These are phyloP conservation scores for Alternaria arbusti DNA, from an alignment of 2,329 filamentous ascomycete species.

Conservation along the genomic window DNA sequence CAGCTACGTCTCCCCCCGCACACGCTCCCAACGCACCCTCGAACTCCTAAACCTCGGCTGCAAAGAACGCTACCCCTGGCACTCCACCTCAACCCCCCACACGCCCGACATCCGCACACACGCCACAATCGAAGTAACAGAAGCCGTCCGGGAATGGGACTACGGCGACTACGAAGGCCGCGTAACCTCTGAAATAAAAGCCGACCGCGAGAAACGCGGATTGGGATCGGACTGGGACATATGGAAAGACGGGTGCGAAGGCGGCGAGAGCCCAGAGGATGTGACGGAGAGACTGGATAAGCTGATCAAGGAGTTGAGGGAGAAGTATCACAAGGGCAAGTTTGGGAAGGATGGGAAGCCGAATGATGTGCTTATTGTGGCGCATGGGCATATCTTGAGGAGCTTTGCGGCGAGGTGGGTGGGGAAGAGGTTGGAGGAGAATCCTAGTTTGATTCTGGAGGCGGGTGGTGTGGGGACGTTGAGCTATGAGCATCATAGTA, in stretches of 20 bases:
- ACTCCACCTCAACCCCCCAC: slow-evolving; percentile 21
- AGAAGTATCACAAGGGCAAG: slow-evolving; percentile 48
- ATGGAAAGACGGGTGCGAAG: slow-evolving; percentile 83
- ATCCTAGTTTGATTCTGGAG: slow-evolving; percentile 82
- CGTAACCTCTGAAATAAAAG: slow-evolving; percentile 58
- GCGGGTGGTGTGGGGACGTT: slow-evolving; percentile 60
- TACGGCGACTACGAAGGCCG: slow-evolving; percentile 69
- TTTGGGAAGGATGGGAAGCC: slow-evolving; percentile 66
- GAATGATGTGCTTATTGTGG: slow-evolving; percentile 78
- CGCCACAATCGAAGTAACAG: slow-evolving; percentile 58
- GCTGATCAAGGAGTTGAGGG: slow-evolving; percentile 76
- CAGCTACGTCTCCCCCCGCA: slow-evolving; percentile 84
- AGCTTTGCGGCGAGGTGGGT: slow-evolving; percentile 90
- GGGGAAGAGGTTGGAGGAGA: slow-evolving; percentile 73
- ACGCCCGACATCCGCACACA: slow-evolving; percentile 39
- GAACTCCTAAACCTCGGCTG: slow-evolving; percentile 82
- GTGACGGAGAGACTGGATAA: slow-evolving; percentile 75
- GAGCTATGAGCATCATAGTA: slow-evolving; percentile 58
- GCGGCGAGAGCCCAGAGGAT: slow-evolving; percentile 79
- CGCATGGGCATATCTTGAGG: slow-evolving; percentile 87
- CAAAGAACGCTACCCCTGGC: slow-evolving; percentile 74
- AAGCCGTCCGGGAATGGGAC: slow-evolving; percentile 65
- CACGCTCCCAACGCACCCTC: slow-evolving; percentile 85
- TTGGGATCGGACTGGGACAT: slow-evolving; percentile 76
- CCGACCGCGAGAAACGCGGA: slow-evolving; percentile 55